Evolutionary conservation across 2,329 filamentous ascomycete species (phyloP), one percentile per base, ranked within the genome.

Genomic region (Aspergillus hiratsukae): DNA sequence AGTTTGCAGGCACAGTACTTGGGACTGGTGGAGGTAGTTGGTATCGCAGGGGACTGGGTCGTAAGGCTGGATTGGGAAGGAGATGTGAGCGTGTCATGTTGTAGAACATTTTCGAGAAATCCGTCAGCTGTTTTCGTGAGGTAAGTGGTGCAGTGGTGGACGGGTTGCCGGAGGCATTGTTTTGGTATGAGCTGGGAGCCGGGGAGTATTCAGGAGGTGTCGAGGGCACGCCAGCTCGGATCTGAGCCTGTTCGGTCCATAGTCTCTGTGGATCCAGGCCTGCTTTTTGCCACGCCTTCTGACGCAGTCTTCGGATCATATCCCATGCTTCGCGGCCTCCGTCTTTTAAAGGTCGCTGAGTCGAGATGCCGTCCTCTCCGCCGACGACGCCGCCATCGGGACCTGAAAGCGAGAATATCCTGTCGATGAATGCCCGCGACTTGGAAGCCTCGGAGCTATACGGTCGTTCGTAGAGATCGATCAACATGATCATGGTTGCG

Each of bases 271-370:
- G 77, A 63, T 80, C 72, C 3, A 80, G 71, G 2, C 77, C 76
- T 10, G 76, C 77, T 59, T 76, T 78, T 57, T 77, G 74, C 77
- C 77, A 80, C 48, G 76, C 76, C 49, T 78, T 76, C 45, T 76
- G 73, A 3, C 77, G 75, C 21, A 80, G 69, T 17, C 75, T 68
- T 31, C 75, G 73, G 55, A 80, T 74, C 77, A 79, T 78, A 49
- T 76, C 73, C 77, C 77, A 79, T 10, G 76, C 77, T 65, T 79
- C 76, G 48, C 73, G 71, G n/a, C 77, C 77, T 17, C 77, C 77
- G 51, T 79, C 77, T 53, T 76, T 75, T 1, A 80, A 57, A 1
- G 76, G 77, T 21, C 76, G 65, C 51, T 76, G 73, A 1, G 72
- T 73, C 5, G 75, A 73, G 29, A 76, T 67, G 17, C 76, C 76